These are phyloP conservation scores for Didymella sp. DNA, from an alignment of 2,329 filamentous ascomycete genomes.

Conservation along the genomic window DNA sequence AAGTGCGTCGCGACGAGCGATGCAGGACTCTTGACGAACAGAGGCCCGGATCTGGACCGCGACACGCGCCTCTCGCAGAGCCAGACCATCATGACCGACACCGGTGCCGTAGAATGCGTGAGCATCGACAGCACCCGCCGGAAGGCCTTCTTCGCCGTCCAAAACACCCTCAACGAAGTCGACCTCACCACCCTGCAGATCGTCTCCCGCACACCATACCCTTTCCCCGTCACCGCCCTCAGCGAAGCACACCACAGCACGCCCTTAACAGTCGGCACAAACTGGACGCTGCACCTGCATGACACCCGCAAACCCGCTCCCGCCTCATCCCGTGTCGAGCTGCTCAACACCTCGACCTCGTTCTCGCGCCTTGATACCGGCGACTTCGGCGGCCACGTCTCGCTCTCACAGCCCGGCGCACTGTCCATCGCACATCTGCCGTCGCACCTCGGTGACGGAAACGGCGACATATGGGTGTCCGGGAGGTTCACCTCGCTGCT, in stretches of 20 bases:
- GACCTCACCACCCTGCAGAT: constrained; percentile 77
- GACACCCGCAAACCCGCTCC: constrained; percentile 66
- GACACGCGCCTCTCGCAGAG: constrained; percentile 54
- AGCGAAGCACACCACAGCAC: constrained; percentile 71
- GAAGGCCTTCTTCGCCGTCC: constrained; percentile 80
- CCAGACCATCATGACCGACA: constrained; percentile 70
- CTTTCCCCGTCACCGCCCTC: constrained; percentile 82
- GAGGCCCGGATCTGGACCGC: constrained; percentile 52
- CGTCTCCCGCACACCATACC: constrained; percentile 73
- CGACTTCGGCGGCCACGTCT: constrained; percentile 65
- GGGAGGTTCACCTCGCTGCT: constrained; percentile 89
- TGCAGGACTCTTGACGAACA: constrained; percentile 70
- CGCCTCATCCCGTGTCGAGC: constrained; percentile 32
- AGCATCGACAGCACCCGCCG: constrained; percentile 73
- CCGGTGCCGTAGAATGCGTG: constrained; percentile 78
- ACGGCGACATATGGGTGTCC: constrained; percentile 84
- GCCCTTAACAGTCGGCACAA: constrained; percentile 85
- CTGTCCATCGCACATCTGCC: constrained; percentile 82
- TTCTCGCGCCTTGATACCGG: constrained; percentile 55
- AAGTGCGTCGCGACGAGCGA: constrained; percentile 70
- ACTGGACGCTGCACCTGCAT: constrained; percentile 79
- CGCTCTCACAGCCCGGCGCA: constrained; percentile 80
- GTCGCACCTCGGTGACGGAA: constrained; percentile 63
- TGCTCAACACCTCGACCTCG: constrained; percentile 37
- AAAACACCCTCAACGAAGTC: constrained; percentile 78